Conservation (phyloP, 495 filamentous ascomycete genomes). For the Oidiodendron maius region DNA sequence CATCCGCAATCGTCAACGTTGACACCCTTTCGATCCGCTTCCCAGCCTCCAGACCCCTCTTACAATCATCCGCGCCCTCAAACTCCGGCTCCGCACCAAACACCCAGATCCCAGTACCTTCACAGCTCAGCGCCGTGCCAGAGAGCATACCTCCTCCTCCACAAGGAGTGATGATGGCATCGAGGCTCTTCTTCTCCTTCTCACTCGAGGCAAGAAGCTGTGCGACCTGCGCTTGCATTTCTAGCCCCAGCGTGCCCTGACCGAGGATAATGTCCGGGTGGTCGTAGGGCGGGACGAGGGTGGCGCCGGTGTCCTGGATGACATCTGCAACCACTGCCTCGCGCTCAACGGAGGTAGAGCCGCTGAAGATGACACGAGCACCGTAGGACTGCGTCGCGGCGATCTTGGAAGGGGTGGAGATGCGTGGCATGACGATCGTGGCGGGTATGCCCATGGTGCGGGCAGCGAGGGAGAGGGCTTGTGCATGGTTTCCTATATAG, state of each 20-base stretch:
- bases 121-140: conserved; percentile 72
- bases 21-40: conserved; percentile 59
- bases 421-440: conserved; percentile 85
- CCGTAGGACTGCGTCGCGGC: conserved; percentile 71
- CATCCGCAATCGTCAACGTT: conserved; percentile 83
- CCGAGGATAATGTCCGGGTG: conserved; percentile 87
- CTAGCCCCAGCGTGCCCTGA: conserved; percentile 83
- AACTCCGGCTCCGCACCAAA: conserved; percentile 91
- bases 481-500: conserved; percentile 92
- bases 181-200: conserved; percentile 34
- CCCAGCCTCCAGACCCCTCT: conserved; percentile 57
- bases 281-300: conserved; percentile 84
- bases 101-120: conserved; percentile 57
- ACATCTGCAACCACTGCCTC: conserved; percentile 69
- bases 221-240: conserved; percentile 66
- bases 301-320: conserved; percentile 61
- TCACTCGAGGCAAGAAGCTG: conserved; percentile 33
- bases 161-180: conserved; percentile 80
- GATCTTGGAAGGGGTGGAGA: conserved; percentile 80
- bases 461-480: conserved; percentile 87
- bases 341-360: conserved; percentile 72
- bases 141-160: conserved; percentile 87
- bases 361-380: conserved; percentile 75
- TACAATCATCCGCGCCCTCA: conserved; percentile 78
- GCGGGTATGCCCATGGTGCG: conserved; percentile 52